Base-by-base conservation (phyloP, 1,284 basidiomycete genomes). In the Mycosarcoma maydis region DNA sequence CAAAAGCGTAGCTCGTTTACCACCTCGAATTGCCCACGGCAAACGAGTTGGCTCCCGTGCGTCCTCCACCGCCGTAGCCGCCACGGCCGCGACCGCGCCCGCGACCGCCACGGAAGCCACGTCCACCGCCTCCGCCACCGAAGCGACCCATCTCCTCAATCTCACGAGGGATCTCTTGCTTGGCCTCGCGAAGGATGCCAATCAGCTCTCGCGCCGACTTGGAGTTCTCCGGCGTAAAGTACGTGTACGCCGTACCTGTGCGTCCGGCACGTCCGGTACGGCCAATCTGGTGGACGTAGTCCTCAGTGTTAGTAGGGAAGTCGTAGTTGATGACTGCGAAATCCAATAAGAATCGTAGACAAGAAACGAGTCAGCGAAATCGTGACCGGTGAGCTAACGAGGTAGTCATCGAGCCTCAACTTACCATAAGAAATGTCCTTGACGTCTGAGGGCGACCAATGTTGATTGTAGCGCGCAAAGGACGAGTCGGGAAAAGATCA, bases 301-400 rank as follows among this genome's bases (percentile, higher is more conserved):
- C 92, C 85, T 94, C 92, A 75, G 91, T 93, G 81, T 94, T 94
- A 84, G 94, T 96, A 4, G 94, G 92, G 87, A 96, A 97, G 83
- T 96, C 94, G 83, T 92, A 95, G 85, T 94, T 94, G 33, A 80
- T 75, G 64, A 76, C 71, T 69, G 59, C 47, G 52, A 34, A n/a
- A 49, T 22, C 14, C 11, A 30, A 29, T 2, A 27, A 16, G 41
- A 29, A 29, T 11, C 16, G 20, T 9, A 23, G n/a, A 41, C 27
- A n/a, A n/a, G n/a, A n/a, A n/a, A n/a, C n/a, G n/a, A n/a, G n/a
- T n/a, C n/a, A n/a, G n/a, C n/a, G n/a, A n/a, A n/a, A n/a, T n/a
- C n/a, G n/a, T n/a, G n/a, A n/a, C n/a, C n/a, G n/a, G n/a, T n/a
- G n/a, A n/a, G n/a, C n/a, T n/a, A n/a, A n/a, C n/a, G n/a, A n/a